Base-by-base conservation (phyloP, 805 yeast species). In the Pichia heedii region DNA sequence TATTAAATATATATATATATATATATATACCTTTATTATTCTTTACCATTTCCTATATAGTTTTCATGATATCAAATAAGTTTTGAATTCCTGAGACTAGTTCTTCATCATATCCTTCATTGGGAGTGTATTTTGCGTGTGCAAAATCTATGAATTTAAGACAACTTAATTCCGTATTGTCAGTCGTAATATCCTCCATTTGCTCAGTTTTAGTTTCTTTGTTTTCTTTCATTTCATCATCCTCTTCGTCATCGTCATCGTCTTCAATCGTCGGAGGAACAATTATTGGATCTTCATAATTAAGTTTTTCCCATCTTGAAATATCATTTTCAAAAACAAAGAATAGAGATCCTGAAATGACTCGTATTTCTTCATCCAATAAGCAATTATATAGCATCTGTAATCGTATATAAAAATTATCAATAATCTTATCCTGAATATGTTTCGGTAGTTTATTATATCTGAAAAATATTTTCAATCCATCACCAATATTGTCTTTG, bases 91-190 rank as follows among this genome's bases (percentile, higher is more conserved):
- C 97, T 13, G 62, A 65, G 3, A 87, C 58, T 2, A 81, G 64
- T 55, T 84, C 83, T 37, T 76, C 84, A 60, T 88, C 97, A 18
- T 74, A 74, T 0, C 88, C 87, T 45, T 71, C 45, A 0, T 82
- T 84, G 0, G 79, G 78, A 0, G 73, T 69, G 46, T 74, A 63
- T 48, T 66, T 73, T 0, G 96, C 76, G 58, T 93, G 97, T 1
- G 97, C 97, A 67, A 93, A 88, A 61, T 93, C 98, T 7, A 93
- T 87, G 39, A 89, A 54, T 33, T 77, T 71, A 41, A 87, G 63
- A 6, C 75, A 63, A 47, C 89, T 81, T 39, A 85, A 57, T 0
- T 72, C 67, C 1, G 60, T 44, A 3, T 58, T 66, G 16, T 54
- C 56, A 16, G 45, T 50, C 8, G 61, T 67, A 2, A 5, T 56